phyloP scores from a whole-genome alignment of 2,329 filamentous ascomycete species.

The Incumbomyces lentus region DNA sequence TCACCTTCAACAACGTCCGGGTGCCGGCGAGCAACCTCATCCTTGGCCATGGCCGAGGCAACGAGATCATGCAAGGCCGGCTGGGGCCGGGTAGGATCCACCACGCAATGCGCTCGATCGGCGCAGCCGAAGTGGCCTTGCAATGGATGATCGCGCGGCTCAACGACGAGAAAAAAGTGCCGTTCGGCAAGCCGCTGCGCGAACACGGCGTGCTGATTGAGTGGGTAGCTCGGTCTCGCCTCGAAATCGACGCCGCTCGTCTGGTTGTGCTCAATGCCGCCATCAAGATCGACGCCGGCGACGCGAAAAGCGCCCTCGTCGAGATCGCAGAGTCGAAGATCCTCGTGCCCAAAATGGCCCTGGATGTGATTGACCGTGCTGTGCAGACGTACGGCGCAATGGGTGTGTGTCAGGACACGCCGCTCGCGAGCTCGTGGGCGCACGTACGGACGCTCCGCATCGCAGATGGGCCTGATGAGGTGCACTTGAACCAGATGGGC shows the following conservation, averaged over 20 bases:
- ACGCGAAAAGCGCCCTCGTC: constrained; percentile 77
- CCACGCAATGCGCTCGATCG: constrained; percentile 92
- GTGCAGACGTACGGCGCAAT: constrained; percentile 84
- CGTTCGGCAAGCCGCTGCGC: constrained; percentile 70
- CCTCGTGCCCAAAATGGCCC: constrained; percentile 69
- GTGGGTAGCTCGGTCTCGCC: constrained; percentile 81
- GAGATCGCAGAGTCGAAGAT: constrained; percentile 71
- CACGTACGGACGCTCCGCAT: constrained; percentile 78
- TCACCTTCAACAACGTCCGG: constrained; percentile 78
- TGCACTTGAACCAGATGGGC: constrained; percentile 58
- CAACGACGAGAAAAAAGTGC: constrained; percentile 85
- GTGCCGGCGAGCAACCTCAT: constrained; percentile 81
- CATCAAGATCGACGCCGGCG: constrained; percentile 79
- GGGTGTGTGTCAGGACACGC: constrained; percentile 88
- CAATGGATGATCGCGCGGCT: constrained; percentile 91
- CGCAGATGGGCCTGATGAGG: constrained; percentile 91
- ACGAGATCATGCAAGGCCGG: constrained; percentile 96
- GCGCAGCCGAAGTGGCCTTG: constrained; percentile 76
- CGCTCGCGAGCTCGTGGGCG: constrained; percentile 58
- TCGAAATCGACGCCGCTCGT: constrained; percentile 87
- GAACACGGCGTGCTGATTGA: constrained; percentile 91
- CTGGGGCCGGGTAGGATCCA: constrained; percentile 94
- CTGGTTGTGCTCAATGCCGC: constrained; percentile 88
- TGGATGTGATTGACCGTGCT: constrained; percentile 84
- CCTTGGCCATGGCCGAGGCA: constrained; percentile 82